Evolutionary conservation across 2,329 filamentous ascomycete genomes (phyloP), one percentile per base, ranked within the genome.

Genomic region (Arthrobotrys conoides): DNA sequence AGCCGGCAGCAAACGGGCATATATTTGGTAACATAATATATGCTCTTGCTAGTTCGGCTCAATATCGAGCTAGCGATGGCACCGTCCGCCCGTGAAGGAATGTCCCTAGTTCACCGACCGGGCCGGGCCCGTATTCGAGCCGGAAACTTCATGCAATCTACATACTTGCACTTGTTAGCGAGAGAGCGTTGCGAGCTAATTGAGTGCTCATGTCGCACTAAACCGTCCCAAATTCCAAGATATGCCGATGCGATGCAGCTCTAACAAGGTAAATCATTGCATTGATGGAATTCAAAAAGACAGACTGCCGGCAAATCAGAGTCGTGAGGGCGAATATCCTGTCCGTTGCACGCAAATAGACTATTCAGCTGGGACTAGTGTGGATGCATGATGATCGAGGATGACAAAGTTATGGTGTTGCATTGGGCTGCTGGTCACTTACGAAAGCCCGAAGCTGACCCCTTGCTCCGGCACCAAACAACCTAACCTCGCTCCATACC

Each of bases 101-200:
- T 61, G 57, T 27, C 36, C 57, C 57, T 61, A 36, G 53, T 41
- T 6, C 18, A 36, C 24, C 66, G 66, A 48, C 67, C 59, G 67
- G 73, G 57, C 61, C 73, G 73, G 59, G 61, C 67, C 67, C 71
- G 65, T 70, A 57, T 53, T 65, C 38, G 59, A 70, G 49, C 72
- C 72, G 66, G 66, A 61, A 51, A 59, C 53, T 64, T 76, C 36
- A 57, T 66, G 65, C 36, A 12, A 53, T 24, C 22, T 51, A 24
- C 44, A 20, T 46, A 30, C 27, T 2, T 46, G n/a, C n/a, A 10
- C 44, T n/a, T 46, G 44, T 20, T 38, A 59, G 53, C 53, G 53
- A 59, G 53, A 59, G 20, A 12, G 22, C 6, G n/a, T 41, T 20
- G 30, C 5, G 33, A 61, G 36, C 36, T 59, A 61, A 59, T 41